Base-by-base conservation (phyloP, 768 basidiomycete species). In the Hericium erinaceus region DNA sequence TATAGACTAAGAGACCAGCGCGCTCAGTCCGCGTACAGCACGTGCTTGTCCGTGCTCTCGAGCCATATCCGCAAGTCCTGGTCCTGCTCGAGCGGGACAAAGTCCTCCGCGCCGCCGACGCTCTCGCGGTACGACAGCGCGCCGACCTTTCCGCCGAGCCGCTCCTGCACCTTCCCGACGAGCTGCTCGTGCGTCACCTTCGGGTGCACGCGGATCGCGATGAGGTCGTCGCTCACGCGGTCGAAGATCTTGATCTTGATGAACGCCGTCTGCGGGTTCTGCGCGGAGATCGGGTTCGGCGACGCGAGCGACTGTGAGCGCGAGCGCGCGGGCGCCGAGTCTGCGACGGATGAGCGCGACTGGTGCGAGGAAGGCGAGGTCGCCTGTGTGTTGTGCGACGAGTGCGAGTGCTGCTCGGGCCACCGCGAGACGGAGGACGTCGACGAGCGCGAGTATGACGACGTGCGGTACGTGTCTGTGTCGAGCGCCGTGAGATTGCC, bases 191-290 rank as follows among this genome's bases (percentile, higher is more conserved):
- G 87, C 8, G 89, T 84, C 41, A 98, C 94, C 54, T 80, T 82
- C 22, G 97, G 97, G 67, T 95, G 94, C 28, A 98, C 95, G 13
- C 97, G 85, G 57, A 98, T 97, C 4, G 97, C 97, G 61, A 98
- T 93, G 56, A 98, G 75, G 70, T 99, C 97, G 67, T 98, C 95
- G 24, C 92, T 87, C 57, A 87, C 78, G 40, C 90, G 83, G 73
- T 97, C 91, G 69, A 97, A 97, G 48, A 99, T 92, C 74, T 99
- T 99, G 74, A 99, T 97, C 75, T 98, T 99, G 63, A 98, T 80
- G 72, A 94, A 98, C 22, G 95, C 89, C 13, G 85, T 83, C 66
- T 90, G 86, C 5, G 85, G 83, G 61, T 89, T 89, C 48, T 79
- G 80, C 16, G 85, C 82, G 52, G 89, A 92, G 64, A 92, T 87